Conservation (phyloP, 371 early-diverging fungal species). For the Mucor indicus region DNA sequence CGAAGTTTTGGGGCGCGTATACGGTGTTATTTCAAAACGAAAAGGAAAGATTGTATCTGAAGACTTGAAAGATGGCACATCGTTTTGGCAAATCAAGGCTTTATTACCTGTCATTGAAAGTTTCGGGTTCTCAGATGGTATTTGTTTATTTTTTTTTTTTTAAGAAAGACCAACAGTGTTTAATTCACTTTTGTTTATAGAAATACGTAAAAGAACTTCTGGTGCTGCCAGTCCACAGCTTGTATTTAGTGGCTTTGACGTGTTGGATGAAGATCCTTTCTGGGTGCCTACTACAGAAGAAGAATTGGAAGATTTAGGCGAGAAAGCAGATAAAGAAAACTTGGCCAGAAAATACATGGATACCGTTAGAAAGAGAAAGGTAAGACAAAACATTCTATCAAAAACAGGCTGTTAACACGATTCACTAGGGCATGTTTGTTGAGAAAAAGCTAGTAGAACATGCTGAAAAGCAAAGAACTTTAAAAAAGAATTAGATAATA, state of each 20-base stretch:
- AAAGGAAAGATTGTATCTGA: conserved; percentile 88
- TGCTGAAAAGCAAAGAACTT: conserved; percentile 92
- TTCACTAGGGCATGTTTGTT: conserved; percentile 78
- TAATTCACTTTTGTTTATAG: conserved; percentile 28
- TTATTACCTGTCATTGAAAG: conserved; percentile 96
- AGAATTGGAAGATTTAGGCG: conserved; percentile 96
- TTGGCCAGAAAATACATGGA: conserved; percentile 95
- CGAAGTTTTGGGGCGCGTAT: conserved; percentile 94
- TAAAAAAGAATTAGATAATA: conserved; percentile 54
- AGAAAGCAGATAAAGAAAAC: conserved; percentile 95
- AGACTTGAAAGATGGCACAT: conserved; percentile 94
- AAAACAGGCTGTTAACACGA: not conserved
- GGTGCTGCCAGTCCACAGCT: conserved; percentile 95
- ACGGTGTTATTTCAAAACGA: conserved; percentile 86
- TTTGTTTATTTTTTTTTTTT: not conserved
- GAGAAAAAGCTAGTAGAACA: conserved; percentile 89
- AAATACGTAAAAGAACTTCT: conserved; percentile 90
- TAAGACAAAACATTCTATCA: conserved; percentile 18
- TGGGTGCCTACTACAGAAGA: conserved; percentile 98
- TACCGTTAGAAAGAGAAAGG: conserved; percentile 90
- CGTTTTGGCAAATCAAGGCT: conserved; percentile 90
- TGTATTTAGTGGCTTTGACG: conserved; percentile 89
- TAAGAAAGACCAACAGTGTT: not conserved
- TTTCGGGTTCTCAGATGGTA: conserved; percentile 98
- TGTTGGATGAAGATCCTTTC: conserved; percentile 93